phyloP scores from a whole-genome alignment of 352 stramenopile genomes.

The Halophytophthora batemanensis region DNA sequence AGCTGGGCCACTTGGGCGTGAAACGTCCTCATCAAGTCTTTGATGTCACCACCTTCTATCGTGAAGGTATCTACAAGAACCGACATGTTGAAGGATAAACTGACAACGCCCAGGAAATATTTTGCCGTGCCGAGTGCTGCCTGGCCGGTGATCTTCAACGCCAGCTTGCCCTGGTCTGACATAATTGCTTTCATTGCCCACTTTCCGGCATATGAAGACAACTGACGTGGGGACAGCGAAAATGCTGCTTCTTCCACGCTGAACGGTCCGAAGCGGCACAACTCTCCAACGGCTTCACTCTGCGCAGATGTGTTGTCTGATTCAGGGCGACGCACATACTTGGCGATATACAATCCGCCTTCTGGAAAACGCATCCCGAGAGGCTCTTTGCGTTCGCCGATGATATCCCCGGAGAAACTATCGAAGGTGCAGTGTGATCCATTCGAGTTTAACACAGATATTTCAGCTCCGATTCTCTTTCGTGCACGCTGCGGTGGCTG shows the following conservation, averaged over 20 bases:
- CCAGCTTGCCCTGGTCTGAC: constrained; percentile 29
- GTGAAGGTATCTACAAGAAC: constrained; percentile 41
- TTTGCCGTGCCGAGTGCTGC: constrained; percentile 30
- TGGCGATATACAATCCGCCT: constrained; percentile 44
- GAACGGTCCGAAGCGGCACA: constrained; percentile 54
- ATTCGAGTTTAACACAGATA: constrained; percentile 10
- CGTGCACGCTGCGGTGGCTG: background rate
- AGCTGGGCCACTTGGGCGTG: constrained; percentile 15
- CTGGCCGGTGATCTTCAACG: constrained; percentile 24
- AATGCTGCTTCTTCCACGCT: constrained; percentile 27
- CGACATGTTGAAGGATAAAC: constrained; percentile 63
- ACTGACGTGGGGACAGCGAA: constrained; percentile 18
- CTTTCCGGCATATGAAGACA: constrained; percentile 16
- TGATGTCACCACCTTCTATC: constrained; percentile 8
- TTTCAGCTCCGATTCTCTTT: constrained; percentile 24
- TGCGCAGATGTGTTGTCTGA: background rate
- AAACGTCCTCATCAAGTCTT: constrained; percentile 24
- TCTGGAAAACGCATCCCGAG: constrained; percentile 25
- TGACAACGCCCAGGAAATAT: constrained; percentile 49
- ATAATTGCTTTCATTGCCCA: constrained; percentile 8
- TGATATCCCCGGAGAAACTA: background rate
- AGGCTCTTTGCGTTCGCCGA: constrained; percentile 2
- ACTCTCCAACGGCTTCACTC: constrained; percentile 27
- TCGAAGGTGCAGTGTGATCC: background rate
- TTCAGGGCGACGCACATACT: constrained; percentile 36